Evolutionary conservation across 2,329 filamentous ascomycete species (phyloP), one percentile per base, ranked within the genome.

Genomic region (Aspergillus quadrilineatus): DNA sequence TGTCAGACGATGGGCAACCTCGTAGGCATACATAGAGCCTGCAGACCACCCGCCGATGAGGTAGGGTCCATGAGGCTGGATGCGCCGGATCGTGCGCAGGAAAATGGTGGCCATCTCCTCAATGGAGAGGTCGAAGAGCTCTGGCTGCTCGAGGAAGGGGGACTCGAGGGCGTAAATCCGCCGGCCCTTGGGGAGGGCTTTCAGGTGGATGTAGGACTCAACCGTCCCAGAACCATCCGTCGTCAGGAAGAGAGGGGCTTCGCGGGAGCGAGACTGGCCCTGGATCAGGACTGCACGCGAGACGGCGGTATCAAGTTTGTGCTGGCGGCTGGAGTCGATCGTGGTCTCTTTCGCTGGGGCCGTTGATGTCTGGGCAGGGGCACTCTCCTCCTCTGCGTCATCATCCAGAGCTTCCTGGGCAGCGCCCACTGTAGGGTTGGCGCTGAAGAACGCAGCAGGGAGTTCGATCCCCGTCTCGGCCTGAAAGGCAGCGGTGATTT

Each of bases 131-230:
- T 42, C 44, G 30, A 34, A 46, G 6, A 36, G 32, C 10, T 41
- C 28, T 3, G 50, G 50, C 15, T 29, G 14, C 15, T 42, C 22
- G 17, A 48, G 39, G 39, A 52, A 57, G 3, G 50, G 50, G 1
- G 54, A 59, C 39, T 56, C 57, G 4, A 57, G 50, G 12, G 45
- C 57, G 47, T 57, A 59, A 22, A 59, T 30, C n/a, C 30, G 54
- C 3, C 44, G 29, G 28, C 46, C 49, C 8, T 43, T 37, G n/a
- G 57, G 48, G 12, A 59, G 39, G 6, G 43, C 22, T 6, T 22
- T 30, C 10, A 59, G 53, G 30, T 55, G 57, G n/a, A 50, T 43
- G 44, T 59, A 59, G 1, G 49, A 41, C 8, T 30, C 30, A 12
- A 49, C 53, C n/a, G 53, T 39, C n/a, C 57, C 57, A n/a, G 47